Conservation (phyloP, 2,329 filamentous ascomycete genomes). For the Aspergillus terreus region DNA sequence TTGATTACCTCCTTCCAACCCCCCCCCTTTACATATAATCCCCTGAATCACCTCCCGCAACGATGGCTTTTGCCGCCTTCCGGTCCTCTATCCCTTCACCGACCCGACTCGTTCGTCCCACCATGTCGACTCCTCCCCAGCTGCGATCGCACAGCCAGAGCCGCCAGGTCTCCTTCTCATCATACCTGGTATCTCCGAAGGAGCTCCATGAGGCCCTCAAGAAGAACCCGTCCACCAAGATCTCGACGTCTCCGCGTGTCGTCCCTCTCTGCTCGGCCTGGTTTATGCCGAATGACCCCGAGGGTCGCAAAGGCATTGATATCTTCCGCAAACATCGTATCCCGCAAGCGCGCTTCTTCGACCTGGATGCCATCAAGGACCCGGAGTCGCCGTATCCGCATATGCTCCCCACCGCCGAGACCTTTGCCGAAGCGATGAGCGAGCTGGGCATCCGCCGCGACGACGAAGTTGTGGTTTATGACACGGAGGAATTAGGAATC, state of each 20-base stretch:
- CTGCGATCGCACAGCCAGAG: constrained; percentile 34
- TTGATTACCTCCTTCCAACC: constrained; percentile 3
- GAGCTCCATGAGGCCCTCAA: constrained; percentile 78
- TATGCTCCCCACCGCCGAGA: constrained; percentile 81
- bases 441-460: constrained; percentile 80
- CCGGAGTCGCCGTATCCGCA: constrained; percentile 86
- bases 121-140: constrained; percentile 24
- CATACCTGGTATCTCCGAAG: constrained; percentile 80
- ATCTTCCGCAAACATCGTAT: constrained; percentile 80
- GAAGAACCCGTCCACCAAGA: constrained; percentile 73
- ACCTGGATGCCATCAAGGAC: constrained; percentile 89
- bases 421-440: constrained; percentile 85
- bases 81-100: constrained; percentile 25
- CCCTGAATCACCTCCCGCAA: constrained; percentile 7
- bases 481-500: constrained; percentile 84
- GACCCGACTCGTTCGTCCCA: constrained; percentile 21
- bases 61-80: constrained; percentile 35
- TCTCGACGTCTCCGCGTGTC: constrained; percentile 76
- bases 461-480: constrained; percentile 91
- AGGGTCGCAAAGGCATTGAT: constrained; percentile 71
- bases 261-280: constrained; percentile 89
- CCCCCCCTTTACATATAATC: not conserved
- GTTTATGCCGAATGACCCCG: constrained; percentile 88
- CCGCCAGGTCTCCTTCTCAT: constrained; percentile 59
- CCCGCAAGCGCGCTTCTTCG: constrained; percentile 89